Base-by-base conservation (phyloP, 345 rosid species). In the Boechera stricta region DNA sequence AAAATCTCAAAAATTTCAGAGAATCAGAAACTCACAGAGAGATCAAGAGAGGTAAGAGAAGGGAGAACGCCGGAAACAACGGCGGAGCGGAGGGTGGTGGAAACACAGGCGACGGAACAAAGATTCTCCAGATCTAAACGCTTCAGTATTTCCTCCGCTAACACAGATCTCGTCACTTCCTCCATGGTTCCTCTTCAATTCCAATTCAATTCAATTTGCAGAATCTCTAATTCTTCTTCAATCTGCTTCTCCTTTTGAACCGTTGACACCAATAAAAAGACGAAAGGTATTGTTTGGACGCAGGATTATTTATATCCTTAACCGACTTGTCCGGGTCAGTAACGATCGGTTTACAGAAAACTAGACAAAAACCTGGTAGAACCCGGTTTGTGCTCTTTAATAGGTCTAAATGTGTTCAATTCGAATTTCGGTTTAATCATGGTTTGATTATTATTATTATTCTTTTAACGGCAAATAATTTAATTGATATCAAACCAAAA, bases 71-170 rank as follows among this genome's bases (percentile, higher is more conserved):
- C 83, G 55, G 82, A 67, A 73, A 69, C 81, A 57, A 77, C 86
- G 72, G 82, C 64, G 67, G 74, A 82, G 80, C 84, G 88, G 4
- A 90, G 77, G 38, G 79, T 26, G 35, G 74, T 82, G 79, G 80
- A 78, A 47, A 86, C 86, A 67, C 92, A 88, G 2, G 91, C 81
- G 42, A 83, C 79, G 57, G 89, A 75, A 61, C 83, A 85, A 0
- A 88, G 86, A 3, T 80, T 69, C 70, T 86, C 86, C 32, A 88
- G 72, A 71, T 86, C 92, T 65, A 90, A 67, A 54, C 80, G 86
- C 7, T 52, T 45, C 0, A 90, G 80, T 36, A 88, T 83, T 54
- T 87, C 92, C 65, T 81, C 78, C 12, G 69, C 67, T 35, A 86
- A 64, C 16, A 85, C 71, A 31, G 75, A 68, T 67, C 54, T 67